Evolutionary conservation across 805 yeast species (phyloP), one percentile per base, ranked within the genome.

Genomic region (Barnettozyma salicaria): DNA sequence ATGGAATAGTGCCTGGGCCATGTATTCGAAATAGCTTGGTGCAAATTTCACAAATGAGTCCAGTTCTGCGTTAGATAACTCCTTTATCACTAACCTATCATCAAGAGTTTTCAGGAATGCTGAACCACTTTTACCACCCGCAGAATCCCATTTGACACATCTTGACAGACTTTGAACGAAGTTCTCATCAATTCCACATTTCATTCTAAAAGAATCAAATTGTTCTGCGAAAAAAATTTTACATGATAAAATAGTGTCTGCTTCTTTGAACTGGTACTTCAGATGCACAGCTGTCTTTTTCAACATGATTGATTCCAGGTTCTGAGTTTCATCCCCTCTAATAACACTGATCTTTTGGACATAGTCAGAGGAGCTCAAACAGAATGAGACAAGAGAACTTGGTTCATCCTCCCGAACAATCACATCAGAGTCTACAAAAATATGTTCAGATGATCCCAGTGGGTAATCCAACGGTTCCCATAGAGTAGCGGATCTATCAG

Each of bases 321-420:
- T 48, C 5, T 47, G 36, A 7, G 40, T 13, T 5, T 28, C 27
- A 16, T 37, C 38, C 22, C 31, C 39, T 28, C 46, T 40, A 18
- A 44, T 37, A 49, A 40, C 41, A 50, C 62, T 58, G 44, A 84
- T 69, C 44, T 83, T 80, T 40, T 75, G 78, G 34, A 72, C 68
- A 53, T 92, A 90, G 58, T 92, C 97, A 4, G 77, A 71, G 1
- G 95, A 77, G 36, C 89, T 83, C 42, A 92, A 63, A 56, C 97
- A 90, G 52, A 92, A 89, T 1, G 97, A 95, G 45, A 94, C 85
- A 42, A 92, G 62, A 0, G 97, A 89, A 50, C 94, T 82, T 8
- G 97, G 98, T 56, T 92, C 99, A 57, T 87, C 96, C 52, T 92
- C 99, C 34, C 98, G 67, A 8, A 92, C 90, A 40, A 92, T 80